Evolutionary conservation across 1,284 basidiomycete genomes (phyloP).

Genomic region (Schizophyllum commune): DNA sequence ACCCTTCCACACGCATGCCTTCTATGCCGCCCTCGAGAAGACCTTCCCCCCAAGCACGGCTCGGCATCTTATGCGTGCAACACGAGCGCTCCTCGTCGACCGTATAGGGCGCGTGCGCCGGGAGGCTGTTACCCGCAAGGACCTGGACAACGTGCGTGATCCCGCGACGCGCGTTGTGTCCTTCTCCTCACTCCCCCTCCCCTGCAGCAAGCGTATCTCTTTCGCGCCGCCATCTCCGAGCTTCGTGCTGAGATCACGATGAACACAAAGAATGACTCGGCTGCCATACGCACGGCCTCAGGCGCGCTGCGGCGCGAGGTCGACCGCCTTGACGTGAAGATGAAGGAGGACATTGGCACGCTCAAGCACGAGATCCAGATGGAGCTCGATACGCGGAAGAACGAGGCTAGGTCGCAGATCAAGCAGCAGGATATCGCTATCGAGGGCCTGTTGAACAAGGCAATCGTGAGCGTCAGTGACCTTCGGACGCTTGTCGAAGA

Average conservation of each 20-base stretch:
- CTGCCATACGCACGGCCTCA: constrained; percentile 71
- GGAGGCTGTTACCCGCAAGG: constrained; percentile 75
- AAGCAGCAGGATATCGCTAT: constrained; percentile 86
- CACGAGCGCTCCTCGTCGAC: constrained; percentile 72
- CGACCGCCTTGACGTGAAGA: constrained; percentile 80
- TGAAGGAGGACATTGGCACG: constrained; percentile 88
- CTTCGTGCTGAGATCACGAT: constrained; percentile 84
- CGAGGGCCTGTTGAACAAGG: constrained; percentile 86
- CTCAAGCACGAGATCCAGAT: constrained; percentile 98
- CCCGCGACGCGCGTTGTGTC: constrained; percentile 1
- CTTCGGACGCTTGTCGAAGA: constrained; percentile 83
- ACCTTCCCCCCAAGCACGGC: constrained; percentile 67
- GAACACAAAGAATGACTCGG: constrained; percentile 79
- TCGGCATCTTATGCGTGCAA: constrained; percentile 80
- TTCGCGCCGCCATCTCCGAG: constrained; percentile 89
- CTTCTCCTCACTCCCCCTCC: constrained; percentile 4
- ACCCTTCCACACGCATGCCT: constrained; percentile 56
- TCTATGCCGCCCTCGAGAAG: constrained; percentile 59
- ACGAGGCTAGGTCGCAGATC: constrained; percentile 83
- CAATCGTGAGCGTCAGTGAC: constrained; percentile 79
- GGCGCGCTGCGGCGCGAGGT: constrained; percentile 81
- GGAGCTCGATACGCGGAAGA: constrained; percentile 92
- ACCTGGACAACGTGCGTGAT: constrained; percentile 81
- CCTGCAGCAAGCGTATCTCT: constrained; percentile 87
- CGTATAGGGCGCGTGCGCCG: constrained; percentile 68